These are phyloP conservation scores for Rhodosporidiobolus odoratus DNA, from an alignment of 768 basidiomycete genomes.

Conservation along the genomic window DNA sequence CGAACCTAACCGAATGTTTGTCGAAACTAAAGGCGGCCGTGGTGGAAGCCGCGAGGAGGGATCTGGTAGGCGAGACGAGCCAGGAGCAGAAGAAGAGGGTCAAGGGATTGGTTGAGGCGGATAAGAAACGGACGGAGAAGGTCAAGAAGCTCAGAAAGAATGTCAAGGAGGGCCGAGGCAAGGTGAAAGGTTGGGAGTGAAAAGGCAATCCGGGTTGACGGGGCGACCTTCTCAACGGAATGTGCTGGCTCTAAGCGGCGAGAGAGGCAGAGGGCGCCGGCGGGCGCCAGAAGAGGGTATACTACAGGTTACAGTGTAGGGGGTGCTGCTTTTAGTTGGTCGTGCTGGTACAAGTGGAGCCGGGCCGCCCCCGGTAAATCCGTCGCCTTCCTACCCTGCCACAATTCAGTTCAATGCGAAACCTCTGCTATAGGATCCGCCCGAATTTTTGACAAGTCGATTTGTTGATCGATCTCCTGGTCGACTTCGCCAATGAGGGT, in stretches of 20 bases:
- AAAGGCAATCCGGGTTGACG: too few species aligned
- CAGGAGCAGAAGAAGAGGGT: constrained; percentile 25
- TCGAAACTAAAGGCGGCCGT: constrained; percentile 29
- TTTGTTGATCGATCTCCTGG: constrained; percentile 69
- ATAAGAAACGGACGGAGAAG: constrained; percentile 11
- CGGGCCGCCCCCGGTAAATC: too few species aligned
- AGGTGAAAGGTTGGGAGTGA: too few species aligned
- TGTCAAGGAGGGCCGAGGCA: constrained; percentile 16
- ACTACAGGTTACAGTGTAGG: constrained; percentile 16
- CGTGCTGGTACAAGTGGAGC: not conserved
- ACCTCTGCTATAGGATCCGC: constrained; percentile 69
- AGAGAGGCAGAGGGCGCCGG: too few species aligned
- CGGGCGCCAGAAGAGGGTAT: too few species aligned
- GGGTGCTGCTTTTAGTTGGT: not conserved
- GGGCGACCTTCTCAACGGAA: too few species aligned
- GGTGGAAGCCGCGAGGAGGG: constrained; percentile 21
- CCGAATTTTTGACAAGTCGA: constrained; percentile 72
- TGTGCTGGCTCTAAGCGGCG: too few species aligned
- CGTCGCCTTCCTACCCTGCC: not conserved
- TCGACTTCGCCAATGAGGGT: constrained; percentile 50
- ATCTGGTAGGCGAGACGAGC: constrained; percentile 35
- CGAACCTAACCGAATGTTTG: constrained; percentile 34
- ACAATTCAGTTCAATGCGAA: constrained; percentile 10
- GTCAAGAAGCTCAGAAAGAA: constrained; percentile 19
- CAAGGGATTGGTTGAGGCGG: constrained; percentile 12